These are phyloP conservation scores for Solanum bulbocastanum DNA, from an alignment of 257 asterid genomes.

Conservation along the genomic window DNA sequence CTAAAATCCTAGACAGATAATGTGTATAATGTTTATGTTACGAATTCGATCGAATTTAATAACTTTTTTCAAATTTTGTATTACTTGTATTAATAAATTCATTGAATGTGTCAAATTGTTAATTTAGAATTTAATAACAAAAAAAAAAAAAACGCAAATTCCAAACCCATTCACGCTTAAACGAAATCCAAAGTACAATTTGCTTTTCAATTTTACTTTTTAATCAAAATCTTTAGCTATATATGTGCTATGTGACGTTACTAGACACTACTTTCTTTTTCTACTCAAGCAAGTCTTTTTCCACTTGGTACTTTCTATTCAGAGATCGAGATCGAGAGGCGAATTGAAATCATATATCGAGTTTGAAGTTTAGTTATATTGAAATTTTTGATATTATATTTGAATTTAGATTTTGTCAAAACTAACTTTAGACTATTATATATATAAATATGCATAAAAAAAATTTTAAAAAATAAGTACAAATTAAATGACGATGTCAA, in stretches of 20 bases:
- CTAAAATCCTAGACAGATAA: accelerated
- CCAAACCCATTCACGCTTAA: not conserved
- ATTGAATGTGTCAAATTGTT: not conserved
- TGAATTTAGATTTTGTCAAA: not conserved
- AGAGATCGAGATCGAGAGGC: no score
- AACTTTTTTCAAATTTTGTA: not conserved
- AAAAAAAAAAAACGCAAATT: accelerated
- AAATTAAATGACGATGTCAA: not conserved
- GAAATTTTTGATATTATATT: not conserved
- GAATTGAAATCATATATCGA: not conserved
- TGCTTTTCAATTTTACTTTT: not conserved
- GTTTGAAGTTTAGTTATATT: no score
- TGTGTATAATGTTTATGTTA: not conserved
- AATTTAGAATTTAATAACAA: not conserved
- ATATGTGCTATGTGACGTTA: not conserved
- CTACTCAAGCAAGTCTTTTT: not conserved
- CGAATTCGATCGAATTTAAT: accelerated
- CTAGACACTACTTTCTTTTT: not conserved
- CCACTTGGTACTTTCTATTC: not conserved
- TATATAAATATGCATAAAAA: no score
- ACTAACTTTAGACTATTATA: not conserved
- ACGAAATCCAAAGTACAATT: not conserved
- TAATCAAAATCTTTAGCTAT: not conserved
- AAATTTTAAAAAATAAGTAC: accelerated
- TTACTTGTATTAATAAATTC: not conserved